These are phyloP conservation scores for Blepharisma stoltei DNA, from an alignment of 73 alveolate genomes.

Conservation along the genomic window DNA sequence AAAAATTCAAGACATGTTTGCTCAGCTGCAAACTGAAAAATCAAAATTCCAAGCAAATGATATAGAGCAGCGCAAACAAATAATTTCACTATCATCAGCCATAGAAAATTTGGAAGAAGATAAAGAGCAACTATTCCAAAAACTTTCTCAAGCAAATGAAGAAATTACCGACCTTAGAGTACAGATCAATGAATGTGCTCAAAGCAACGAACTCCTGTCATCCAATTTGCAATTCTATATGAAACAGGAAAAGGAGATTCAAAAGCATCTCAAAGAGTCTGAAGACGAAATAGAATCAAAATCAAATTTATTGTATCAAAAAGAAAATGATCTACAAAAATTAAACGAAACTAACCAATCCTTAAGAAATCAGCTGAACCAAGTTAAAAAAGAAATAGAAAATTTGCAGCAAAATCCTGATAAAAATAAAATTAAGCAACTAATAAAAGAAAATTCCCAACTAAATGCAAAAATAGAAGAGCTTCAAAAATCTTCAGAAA, in stretches of 20 bases:
- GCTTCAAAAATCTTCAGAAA: no score
- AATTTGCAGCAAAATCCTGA: no score
- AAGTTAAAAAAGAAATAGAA: no score
- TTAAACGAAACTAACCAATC: no score
- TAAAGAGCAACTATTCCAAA: background rate
- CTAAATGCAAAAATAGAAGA: no score
- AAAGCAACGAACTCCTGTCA: background rate
- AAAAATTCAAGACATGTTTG: background rate
- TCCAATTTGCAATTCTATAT: no score
- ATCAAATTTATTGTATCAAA: background rate
- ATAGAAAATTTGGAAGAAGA: background rate
- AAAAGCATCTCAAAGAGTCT: background rate
- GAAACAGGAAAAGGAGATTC: background rate
- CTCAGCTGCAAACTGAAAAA: background rate
- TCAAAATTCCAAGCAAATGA: background rate
- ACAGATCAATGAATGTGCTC: background rate
- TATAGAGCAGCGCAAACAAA: background rate
- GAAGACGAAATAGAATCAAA: background rate
- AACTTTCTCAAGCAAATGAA: background rate
- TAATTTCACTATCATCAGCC: background rate
- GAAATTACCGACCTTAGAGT: background rate
- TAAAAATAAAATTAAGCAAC: no score
- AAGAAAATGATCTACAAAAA: background rate
- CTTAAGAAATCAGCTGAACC: no score
- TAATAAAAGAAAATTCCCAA: no score